Percentiles rank a stretch among this genome's conserved stretches.
phyloP scores from a whole-genome alignment of 1,284 basidiomycete genomes.

The Trametes versicolor region DNA sequence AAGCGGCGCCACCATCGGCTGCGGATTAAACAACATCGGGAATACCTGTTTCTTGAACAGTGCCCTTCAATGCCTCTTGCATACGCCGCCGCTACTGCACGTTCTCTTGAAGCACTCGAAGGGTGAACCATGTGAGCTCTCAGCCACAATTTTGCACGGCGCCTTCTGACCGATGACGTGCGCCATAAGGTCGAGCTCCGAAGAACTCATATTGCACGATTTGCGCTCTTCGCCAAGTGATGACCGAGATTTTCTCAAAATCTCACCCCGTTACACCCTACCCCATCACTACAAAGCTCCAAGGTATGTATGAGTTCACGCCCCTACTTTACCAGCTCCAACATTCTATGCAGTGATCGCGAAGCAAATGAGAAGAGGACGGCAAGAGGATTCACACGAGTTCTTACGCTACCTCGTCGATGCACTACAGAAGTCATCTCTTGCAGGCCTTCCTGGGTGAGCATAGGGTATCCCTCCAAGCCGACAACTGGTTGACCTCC shows the following conservation, averaged over 20 bases:
- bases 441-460: slow-evolving; percentile 78
- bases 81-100: slow-evolving; percentile 90
- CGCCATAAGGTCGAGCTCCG: slow-evolving; percentile 60
- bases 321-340: background rate
- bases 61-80: slow-evolving; percentile 92
- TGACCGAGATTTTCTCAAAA: slow-evolving; percentile 58
- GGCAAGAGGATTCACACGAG: slow-evolving; percentile 99
- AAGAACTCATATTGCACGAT: slow-evolving; percentile 77
- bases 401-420: slow-evolving; percentile 97
- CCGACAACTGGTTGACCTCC: slow-evolving; percentile 5
- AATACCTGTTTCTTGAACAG: slow-evolving; percentile 99
- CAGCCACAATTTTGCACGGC: background rate
- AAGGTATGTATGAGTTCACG: slow-evolving; percentile 58
- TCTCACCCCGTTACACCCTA: slow-evolving; percentile 65
- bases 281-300: slow-evolving; percentile 71
- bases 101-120: slow-evolving; percentile 66
- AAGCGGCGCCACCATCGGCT: slow-evolving; percentile 53
- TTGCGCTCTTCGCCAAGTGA: slow-evolving; percentile 70
- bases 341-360: slow-evolving; percentile 78
- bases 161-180: slow-evolving; percentile 30
- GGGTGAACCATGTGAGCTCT: slow-evolving; percentile 49
- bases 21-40: slow-evolving; percentile 89
- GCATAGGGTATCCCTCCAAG: slow-evolving; percentile 40
- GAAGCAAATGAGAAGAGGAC: slow-evolving; percentile 88
- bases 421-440: slow-evolving; percentile 87